phyloP scores from a whole-genome alignment of 2,329 filamentous ascomycete species.

The Colletotrichum sp. region DNA sequence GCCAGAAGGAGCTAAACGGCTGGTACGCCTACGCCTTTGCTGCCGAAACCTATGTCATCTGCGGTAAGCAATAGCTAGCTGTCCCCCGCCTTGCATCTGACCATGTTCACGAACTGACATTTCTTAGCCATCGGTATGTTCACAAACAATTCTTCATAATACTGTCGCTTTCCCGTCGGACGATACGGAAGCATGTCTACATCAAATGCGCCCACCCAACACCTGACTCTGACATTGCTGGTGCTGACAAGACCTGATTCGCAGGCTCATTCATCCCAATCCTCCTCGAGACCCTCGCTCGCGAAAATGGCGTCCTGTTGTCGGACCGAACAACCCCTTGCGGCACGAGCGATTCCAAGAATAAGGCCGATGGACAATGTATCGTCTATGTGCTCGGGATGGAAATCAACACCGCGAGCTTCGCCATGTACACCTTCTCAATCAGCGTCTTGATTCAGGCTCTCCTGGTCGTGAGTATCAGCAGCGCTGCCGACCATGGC shows the following conservation, averaged over 20 bases:
- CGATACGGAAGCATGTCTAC: not conserved
- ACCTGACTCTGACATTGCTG: not conserved
- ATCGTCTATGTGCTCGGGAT: conserved; percentile 80
- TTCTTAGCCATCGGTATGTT: conserved; percentile 31
- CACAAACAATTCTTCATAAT: not conserved
- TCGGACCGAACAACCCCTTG: conserved; percentile 80
- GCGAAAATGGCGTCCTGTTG: conserved; percentile 87
- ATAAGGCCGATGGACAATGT: conserved; percentile 67
- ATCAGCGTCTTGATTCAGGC: conserved; percentile 89
- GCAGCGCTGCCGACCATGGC: conserved; percentile 93
- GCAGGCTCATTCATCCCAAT: conserved; percentile 94
- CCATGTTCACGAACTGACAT: not conserved
- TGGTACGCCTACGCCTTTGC: conserved; percentile 99
- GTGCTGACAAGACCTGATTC: conserved; percentile 1
- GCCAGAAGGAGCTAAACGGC: conserved; percentile 82
- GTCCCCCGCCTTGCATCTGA: not conserved
- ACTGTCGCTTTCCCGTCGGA: not conserved
- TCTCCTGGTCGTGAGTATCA: conserved; percentile 92
- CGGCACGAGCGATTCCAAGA: conserved; percentile 63
- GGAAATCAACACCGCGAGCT: conserved; percentile 93
- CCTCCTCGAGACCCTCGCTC: conserved; percentile 88
- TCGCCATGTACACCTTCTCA: conserved; percentile 98
- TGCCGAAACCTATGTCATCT: conserved; percentile 94
- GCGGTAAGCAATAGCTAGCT: conserved; percentile 62
- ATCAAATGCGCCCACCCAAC: not conserved